phyloP scores from a whole-genome alignment of 768 basidiomycete species.

The Trametes coccinea region DNA sequence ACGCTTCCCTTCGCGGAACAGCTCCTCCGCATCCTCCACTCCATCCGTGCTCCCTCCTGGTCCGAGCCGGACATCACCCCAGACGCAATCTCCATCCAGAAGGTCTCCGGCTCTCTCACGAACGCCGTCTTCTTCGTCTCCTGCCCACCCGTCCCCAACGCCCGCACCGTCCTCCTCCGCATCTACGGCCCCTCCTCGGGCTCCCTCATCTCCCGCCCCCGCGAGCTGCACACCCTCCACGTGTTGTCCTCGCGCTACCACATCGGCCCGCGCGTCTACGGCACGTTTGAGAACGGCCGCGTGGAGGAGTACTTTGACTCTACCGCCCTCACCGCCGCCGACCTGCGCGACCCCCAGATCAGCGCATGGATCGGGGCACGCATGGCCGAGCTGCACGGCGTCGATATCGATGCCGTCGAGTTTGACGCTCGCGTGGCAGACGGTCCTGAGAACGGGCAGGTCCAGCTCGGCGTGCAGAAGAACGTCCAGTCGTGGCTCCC shows the following conservation, averaged over 20 bases:
- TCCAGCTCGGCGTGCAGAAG: conserved; percentile 61
- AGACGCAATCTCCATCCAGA: conserved; percentile 60
- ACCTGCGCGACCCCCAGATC: conserved; percentile 73
- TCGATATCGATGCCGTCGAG: conserved; percentile 74
- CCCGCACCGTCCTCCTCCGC: conserved; percentile 78
- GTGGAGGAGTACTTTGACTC: conserved; percentile 96
- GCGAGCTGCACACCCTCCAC: conserved; percentile 87
- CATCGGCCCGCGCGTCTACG: conserved; percentile 90
- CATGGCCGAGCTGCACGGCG: conserved; percentile 95
- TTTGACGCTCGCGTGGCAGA: conserved; percentile 39
- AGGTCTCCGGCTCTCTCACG: conserved; percentile 89
- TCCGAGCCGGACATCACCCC: conserved; percentile 44
- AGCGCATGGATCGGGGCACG: conserved; percentile 89
- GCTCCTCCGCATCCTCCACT: conserved; percentile 55
- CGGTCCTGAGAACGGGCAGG: conserved; percentile 44
- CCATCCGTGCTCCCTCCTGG: conserved; percentile 65
- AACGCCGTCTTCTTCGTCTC: conserved; percentile 98
- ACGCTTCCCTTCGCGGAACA: conserved; percentile 53
- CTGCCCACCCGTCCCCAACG: conserved; percentile 50
- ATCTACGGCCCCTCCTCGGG: conserved; percentile 90
- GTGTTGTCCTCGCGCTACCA: conserved; percentile 83
- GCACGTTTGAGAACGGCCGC: conserved; percentile 94
- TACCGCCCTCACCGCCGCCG: conserved; percentile 70
- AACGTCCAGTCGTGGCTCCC: conserved; percentile 74
- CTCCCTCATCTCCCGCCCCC: conserved; percentile 81